These are phyloP conservation scores for Aspergillus awamori DNA, from an alignment of 2,329 filamentous ascomycete genomes.

Conservation along the genomic window DNA sequence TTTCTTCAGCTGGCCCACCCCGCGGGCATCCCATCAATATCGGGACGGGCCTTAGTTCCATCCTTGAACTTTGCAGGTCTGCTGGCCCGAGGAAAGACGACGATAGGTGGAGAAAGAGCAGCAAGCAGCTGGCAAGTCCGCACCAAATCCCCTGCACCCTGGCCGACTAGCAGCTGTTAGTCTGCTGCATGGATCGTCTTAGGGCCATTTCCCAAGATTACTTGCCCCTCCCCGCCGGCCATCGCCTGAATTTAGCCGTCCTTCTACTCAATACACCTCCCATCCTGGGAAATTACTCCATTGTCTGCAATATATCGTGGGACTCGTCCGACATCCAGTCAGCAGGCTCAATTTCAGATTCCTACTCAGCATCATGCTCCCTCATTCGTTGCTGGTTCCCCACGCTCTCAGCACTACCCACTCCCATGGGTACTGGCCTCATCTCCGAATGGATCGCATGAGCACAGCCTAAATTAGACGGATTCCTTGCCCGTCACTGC, in stretches of 20 bases:
- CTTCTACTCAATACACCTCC: not conserved
- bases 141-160: no score
- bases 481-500: not conserved
- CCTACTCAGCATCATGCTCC: not conserved
- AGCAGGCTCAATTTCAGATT: conserved; percentile 5
- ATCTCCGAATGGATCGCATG: conserved; percentile 15
- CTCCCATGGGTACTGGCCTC: conserved; percentile 8
- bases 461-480: conserved; percentile 6
- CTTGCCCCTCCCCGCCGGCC: conserved; percentile 1
- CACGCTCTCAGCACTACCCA: not conserved
- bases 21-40: not conserved
- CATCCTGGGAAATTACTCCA: conserved; percentile 3
- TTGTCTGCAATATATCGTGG: conserved; percentile 3
- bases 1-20: not conserved
- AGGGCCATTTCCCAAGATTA: not conserved
- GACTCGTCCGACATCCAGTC: not conserved
- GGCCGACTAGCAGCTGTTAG: not conserved
- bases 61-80: conserved; percentile 8
- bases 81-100: not conserved
- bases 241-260: conserved; percentile 18
- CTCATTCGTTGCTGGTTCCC: conserved; percentile 1
- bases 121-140: not conserved
- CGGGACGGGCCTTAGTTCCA: not conserved
- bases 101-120: conserved; percentile 19
- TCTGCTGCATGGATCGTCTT: conserved; percentile 4